Base-by-base conservation (phyloP, 768 basidiomycete species). In the Coprinopsis cinerea region DNA sequence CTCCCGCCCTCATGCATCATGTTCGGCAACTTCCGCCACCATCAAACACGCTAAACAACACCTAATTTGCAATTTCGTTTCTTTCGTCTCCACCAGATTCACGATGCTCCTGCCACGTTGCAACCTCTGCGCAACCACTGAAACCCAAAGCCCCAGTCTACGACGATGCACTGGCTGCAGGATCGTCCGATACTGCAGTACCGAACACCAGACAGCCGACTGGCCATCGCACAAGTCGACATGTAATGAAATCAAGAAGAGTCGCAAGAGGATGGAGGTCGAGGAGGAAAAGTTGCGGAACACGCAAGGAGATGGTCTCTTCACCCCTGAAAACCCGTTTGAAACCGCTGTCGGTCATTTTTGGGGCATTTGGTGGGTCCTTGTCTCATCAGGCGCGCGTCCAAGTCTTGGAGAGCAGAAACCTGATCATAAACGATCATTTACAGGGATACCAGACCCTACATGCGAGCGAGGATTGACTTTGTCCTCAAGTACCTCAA, bases 281-380 rank as follows among this genome's bases (percentile, higher is more conserved):
- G 53, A 54, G 24, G 44, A 54, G 11, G 24, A 2, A 14, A 46
- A 11, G 34, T 32, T 54, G 7, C 35, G 41, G 30, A 45, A 49
- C 26, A 26, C 18, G 10, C 9, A 32, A 17, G 27, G 20, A 14
- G 39, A 23, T 10, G 39, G 27, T 15, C 4, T 30, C 18, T 44
- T 27, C 15, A 18, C n/a, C 14, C 36, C 30, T 0, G 44, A 17
- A 2, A 28, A 50, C 27, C 49, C 45, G 4, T 54, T 54, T 24
- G 48, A 54, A 28, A 54, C 25, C 7, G 17, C 22, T 15, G 53
- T 51, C 35, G 53, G 53, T 6, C 37, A 47, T n/a, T 54, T 54
- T 28, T 54, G 53, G 53, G 49, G 53, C 17, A 43, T 54, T 23
- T 20, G 20, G 48, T 49, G 20, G 20, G 48, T 49, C 27, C 5